Percentiles rank a stretch among this genome's conserved stretches.
Evolutionary conservation across 768 basidiomycete species (phyloP).

Genomic region (Antrodiella citrinella): DNA sequence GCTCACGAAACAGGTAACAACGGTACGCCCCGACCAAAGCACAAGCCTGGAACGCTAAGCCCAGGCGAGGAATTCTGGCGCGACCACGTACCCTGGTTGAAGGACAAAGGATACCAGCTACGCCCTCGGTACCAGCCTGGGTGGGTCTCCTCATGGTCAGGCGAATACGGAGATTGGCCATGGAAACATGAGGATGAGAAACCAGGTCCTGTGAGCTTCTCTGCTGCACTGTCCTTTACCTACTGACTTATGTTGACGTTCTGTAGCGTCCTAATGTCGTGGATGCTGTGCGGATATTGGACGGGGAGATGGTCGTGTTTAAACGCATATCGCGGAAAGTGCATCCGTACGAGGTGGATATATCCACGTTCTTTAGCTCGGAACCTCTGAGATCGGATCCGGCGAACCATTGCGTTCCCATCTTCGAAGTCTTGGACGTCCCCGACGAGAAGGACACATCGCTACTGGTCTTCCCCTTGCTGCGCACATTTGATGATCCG

Average conservation of each 20-base stretch:
- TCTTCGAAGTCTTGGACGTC: constrained; percentile 14
- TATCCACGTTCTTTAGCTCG: constrained; percentile 15
- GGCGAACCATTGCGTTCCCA: constrained; percentile 23
- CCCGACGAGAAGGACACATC: constrained; percentile 7
- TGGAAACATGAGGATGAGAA: too few species aligned
- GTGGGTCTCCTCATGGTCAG: constrained; percentile 28
- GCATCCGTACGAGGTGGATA: constrained; percentile 20
- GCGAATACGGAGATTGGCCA: too few species aligned
- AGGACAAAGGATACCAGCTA: constrained; percentile 11
- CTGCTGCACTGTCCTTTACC: too few species aligned
- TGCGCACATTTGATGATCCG: constrained; percentile 13
- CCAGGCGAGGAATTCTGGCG: constrained; percentile 9
- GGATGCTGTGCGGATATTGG: constrained; percentile 16
- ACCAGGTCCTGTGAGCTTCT: too few species aligned
- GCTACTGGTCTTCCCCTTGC: constrained; percentile 22
- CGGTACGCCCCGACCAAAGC: too few species aligned
- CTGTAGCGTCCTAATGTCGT: constrained; percentile 5
- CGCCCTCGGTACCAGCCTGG: constrained; percentile 15
- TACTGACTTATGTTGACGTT: neutral
- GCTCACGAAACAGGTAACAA: too few species aligned
- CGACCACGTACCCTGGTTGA: constrained; percentile 8
- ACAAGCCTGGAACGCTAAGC: too few species aligned
- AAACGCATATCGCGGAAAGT: constrained; percentile 9
- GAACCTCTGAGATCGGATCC: constrained; percentile 13
- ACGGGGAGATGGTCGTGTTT: constrained; percentile 15